Evolutionary conservation across 2,329 filamentous ascomycete species (phyloP).

Genomic region (Magnaporthiopsis rhizophila): DNA sequence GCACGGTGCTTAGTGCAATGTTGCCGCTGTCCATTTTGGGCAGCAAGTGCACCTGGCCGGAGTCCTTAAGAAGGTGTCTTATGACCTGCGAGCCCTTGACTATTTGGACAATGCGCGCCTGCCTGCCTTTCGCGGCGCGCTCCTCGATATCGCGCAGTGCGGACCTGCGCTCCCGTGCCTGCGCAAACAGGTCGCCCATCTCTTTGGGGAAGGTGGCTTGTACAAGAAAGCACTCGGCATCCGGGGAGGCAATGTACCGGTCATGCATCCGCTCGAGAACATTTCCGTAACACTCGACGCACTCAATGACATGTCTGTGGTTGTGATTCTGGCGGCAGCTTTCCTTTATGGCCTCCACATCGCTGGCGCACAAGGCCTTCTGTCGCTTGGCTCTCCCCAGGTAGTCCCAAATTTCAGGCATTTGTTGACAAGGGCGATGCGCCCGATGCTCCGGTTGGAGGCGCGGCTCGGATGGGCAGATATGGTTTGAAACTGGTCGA

Average conservation of each 20-base stretch:
- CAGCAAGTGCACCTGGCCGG: constrained; percentile 7
- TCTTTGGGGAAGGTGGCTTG: constrained; percentile 40
- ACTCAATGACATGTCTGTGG: constrained; percentile 35
- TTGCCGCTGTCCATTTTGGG: constrained; percentile 8
- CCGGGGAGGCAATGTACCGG: constrained; percentile 27
- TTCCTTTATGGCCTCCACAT: constrained; percentile 33
- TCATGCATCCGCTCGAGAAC: constrained; percentile 37
- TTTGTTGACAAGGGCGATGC: constrained; percentile 4
- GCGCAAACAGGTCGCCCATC: constrained; percentile 39
- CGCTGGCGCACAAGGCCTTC: constrained; percentile 26
- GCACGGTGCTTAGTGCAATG: constrained; percentile 13
- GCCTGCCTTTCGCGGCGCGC: constrained; percentile 42
- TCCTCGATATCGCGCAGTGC: constrained; percentile 33
- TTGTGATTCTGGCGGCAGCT: constrained; percentile 35
- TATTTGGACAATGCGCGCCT: constrained; percentile 34
- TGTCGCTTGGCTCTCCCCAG: constrained; percentile 13
- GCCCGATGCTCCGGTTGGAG: neutral
- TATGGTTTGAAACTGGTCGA: neutral
- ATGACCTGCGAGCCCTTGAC: constrained; percentile 16
- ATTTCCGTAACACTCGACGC: constrained; percentile 38
- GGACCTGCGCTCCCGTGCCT: constrained; percentile 25
- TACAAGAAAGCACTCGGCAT: constrained; percentile 44
- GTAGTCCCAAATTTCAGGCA: constrained; percentile 18
- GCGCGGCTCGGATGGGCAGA: too few species aligned
- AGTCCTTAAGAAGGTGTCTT: constrained; percentile 15